Evolutionary conservation across 148 eudicot species (phyloP), one percentile per base, ranked within the genome.

Genomic region (Rhododendron simsii): DNA sequence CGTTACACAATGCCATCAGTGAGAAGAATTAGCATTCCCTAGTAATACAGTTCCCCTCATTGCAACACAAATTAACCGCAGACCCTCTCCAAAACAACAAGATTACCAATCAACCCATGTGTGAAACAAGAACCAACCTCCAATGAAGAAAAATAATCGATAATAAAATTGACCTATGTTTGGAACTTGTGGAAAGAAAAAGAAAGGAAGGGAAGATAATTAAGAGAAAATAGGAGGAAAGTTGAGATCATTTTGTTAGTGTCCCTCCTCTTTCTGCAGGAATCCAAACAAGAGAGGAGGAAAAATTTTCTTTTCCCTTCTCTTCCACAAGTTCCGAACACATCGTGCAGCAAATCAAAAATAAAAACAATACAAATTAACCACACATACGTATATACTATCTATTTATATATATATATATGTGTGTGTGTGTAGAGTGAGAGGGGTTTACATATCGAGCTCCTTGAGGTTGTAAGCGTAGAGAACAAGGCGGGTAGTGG

Each of bases 381-480:
- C 61, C 61, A 65, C 28, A 9, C 28, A 63, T 8, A 23, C 3
- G 69, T 21, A 61, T 51, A 51, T 13, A 61, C 2, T 21, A 61
- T 61, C 55, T 20, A 7, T 21, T 6, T 41, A 41, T 41, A 41
- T 4, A 39, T 39, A 39, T 57, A 20, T 55, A 16, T 7, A 81
- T 80, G n/a, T n/a, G n/a, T n/a, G n/a, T n/a, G n/a, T n/a, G n/a
- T 26, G 44, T 4, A 15, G 67, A 48, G 84, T 44, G 59, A 18
- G 26, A 7, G 39, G 80, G 48, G 48, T 6, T 51, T 92, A 96
- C 99, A 96, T 96, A 90, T 96, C 99, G 63, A 96, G 98, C 71
- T 96, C 98, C 89, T 89, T 94, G 91, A 96, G 99, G 41, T 91
- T 88, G 85, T 89, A 94, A 82, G 99, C 99, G 80, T 87, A 90